Base-by-base conservation (phyloP, 306 rosid genomes). In the Acmispon strigosus region DNA sequence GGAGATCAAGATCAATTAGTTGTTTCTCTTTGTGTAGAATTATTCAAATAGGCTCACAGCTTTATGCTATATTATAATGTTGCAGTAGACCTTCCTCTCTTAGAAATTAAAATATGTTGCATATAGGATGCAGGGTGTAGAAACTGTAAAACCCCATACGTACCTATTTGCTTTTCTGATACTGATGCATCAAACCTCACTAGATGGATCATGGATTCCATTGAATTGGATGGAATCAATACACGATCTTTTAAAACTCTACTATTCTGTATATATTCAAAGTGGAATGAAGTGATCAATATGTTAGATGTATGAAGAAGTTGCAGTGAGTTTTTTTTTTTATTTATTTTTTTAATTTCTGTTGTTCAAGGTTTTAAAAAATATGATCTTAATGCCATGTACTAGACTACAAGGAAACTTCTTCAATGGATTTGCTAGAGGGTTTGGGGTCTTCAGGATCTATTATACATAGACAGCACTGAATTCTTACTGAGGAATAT, bases 381-480 rank as follows among this genome's bases (percentile, higher is more conserved):
- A 2, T 53, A 13, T 15, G 8, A 52, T 52, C 53, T 62, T 19
- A 56, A 56, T 76, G 45, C 27, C 71, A 13, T 60, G 10, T 65
- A 54, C n/a, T n/a, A n/a, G n/a, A n/a, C n/a, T n/a, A n/a, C 22
- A 22, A 53, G 17, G 60, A 47, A 66, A 60, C 59, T 16, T 20
- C 32, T 20, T 67, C 9, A 37, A 37, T 59, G 43, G 70, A 68
- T 62, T 58, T 70, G 47, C 32, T 58, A 41, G 65, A 43, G 70
- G 49, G 19, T 42, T 73, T 58, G 19, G 59, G n/a, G 61, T 70
- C 18, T 41, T 77, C 52, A 77, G 53, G 36, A 56, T 61, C 18
- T 42, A 48, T 82, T 64, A 3, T 59, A 37, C 47, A 67, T 72
- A 66, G 62, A 81, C 20, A 45, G 65, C 34, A 54, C 29, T 62